Conservation (phyloP, 2,329 filamentous ascomycete species). For the Erysiphe pulchra region DNA sequence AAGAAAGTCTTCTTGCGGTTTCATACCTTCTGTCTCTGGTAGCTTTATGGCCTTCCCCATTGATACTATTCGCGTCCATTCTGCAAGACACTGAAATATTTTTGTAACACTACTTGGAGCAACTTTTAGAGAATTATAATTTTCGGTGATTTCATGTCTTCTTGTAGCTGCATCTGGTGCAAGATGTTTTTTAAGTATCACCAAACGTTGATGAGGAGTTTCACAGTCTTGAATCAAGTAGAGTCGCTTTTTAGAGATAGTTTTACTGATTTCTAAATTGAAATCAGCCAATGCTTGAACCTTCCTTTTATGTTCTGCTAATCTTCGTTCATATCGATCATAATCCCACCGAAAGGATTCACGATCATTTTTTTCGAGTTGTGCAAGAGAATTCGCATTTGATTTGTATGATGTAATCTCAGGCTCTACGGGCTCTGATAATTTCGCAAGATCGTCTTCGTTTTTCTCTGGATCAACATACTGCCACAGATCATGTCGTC, state of each 20-base stretch:
- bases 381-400: neutral
- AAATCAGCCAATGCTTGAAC: neutral
- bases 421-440: neutral
- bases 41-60: neutral
- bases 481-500: neutral
- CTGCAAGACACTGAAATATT: neutral
- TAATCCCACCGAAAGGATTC: neutral
- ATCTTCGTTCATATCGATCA: neutral
- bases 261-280: neutral
- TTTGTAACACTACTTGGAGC: neutral
- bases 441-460: neutral
- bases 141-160: neutral
- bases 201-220: neutral
- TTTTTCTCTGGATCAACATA: neutral
- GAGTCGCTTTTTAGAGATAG: no score
- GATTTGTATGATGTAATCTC: neutral
- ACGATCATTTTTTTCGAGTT: neutral
- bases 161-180: neutral
- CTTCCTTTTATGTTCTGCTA: neutral
- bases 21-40: neutral
- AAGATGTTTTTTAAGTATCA: neutral
- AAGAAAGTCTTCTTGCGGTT: no score
- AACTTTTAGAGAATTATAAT: neutral
- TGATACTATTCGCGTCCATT: neutral
- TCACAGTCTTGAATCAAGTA: no score